Evolutionary conservation across 352 stramenopile genomes (phyloP), one percentile per base, ranked within the genome.

Genomic region (Phytophthora syringae): DNA sequence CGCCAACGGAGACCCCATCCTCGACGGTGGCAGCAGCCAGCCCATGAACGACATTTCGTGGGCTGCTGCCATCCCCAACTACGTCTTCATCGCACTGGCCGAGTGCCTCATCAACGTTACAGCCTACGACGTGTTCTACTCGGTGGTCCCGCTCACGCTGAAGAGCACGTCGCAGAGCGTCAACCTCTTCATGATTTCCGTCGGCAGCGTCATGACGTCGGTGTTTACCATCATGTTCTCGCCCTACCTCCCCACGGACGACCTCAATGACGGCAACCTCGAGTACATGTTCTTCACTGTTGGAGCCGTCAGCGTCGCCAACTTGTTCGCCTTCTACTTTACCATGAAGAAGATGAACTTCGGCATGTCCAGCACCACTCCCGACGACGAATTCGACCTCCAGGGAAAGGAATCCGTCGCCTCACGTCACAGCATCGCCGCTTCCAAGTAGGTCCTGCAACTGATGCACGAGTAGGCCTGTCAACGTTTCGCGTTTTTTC

Each of bases 231-330:
- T 96, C 25, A 69, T 94, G 2, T 96, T 96, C 64, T 79, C 91
- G 28, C 60, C 82, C 47, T 90, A 80, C 54, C 91, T 94, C n/a
- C n/a, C n/a, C 58, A 72, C 72, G n/a, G 37, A 91, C 24, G 65
- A 88, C 49, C 76, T 96, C 30, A 93, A 96, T 60, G 54, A 91
- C 28, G 86, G 86, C 37, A 72, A 96, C 52, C 90, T 96, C 64
- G 88, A 96, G 83, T 94, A 94, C 82, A 96, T 96, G 88, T 96
- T 89, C 73, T 96, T 83, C 74, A 89, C 84, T 21, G 74, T 96
- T 9, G 88, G 85, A 9, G 79, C 70, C 16, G 59, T 94, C n/a
- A 89, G 85, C 44, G 54, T 90, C 24, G 27, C 94, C 25, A 95
- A 95, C 68, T 80, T 92, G 24, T 37, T 87, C 24, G 74, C 62